Percentiles rank a stretch among this genome's conserved stretches.
phyloP scores from a whole-genome alignment of 2,329 filamentous ascomycete species.

The Truncatella angustata region DNA sequence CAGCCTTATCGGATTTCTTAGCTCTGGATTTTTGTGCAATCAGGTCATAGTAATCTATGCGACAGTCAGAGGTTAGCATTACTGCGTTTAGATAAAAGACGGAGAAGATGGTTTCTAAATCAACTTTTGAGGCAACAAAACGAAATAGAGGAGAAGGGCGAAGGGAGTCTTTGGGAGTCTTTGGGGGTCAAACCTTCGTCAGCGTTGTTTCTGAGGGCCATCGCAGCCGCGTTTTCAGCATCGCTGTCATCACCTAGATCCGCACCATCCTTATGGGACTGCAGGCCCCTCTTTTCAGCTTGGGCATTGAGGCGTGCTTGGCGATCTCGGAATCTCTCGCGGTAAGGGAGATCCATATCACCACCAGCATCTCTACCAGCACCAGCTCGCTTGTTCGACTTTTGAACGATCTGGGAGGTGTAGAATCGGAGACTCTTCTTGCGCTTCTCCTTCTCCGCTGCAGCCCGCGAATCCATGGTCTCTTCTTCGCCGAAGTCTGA shows the following conservation, averaged over 20 bases:
- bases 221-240: conserved; percentile 59
- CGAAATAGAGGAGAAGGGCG: no score
- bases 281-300: conserved; percentile 78
- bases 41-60: conserved; percentile 94
- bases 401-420: conserved; percentile 95
- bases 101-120: no score
- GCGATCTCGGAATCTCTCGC: conserved; percentile 83
- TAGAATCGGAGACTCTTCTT: conserved; percentile 97
- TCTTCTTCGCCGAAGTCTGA: conserved; percentile 96
- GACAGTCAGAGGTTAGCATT: no score
- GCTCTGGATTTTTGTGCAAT: conserved; percentile 67
- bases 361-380: conserved; percentile 74
- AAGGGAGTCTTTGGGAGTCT: no score
- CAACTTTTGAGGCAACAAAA: no score
- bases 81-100: no score
- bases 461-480: conserved; percentile 70
- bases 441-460: conserved; percentile 81
- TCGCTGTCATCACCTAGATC: conserved; percentile 67
- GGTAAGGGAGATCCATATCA: conserved; percentile 80
- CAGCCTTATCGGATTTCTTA: conserved; percentile 72
- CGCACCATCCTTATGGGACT: conserved; percentile 59
- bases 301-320: conserved; percentile 85
- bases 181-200: no score
- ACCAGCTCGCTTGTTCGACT: conserved; percentile 78
- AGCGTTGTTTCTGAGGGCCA: no score